Conservation (phyloP, 305 asterid species). For the Ilex paraguariensis region DNA sequence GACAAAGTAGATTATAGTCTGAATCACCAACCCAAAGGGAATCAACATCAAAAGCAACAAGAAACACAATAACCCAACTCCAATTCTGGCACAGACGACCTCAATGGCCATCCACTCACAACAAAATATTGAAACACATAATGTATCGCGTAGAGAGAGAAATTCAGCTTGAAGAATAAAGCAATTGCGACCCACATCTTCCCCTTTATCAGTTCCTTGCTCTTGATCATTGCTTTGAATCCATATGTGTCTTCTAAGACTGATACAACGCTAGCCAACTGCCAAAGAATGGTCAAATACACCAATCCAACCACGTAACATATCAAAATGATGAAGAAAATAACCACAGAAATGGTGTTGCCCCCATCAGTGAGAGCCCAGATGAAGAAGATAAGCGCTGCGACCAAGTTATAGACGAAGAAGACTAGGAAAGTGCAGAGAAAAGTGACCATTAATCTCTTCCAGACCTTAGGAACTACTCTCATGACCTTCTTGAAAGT, state of each 20-base stretch:
- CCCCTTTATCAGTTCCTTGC: constrained; percentile 41
- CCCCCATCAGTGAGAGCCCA: not conserved
- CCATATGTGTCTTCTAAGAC: constrained; percentile 52
- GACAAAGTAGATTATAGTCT: constrained; percentile 41
- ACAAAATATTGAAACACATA: constrained; percentile 20
- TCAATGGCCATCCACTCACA: constrained; percentile 14
- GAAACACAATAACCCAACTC: constrained; percentile 17
- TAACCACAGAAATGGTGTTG: not conserved
- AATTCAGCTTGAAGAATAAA: constrained; percentile 25
- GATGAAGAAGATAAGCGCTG: constrained; percentile 12
- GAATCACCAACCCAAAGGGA: constrained; percentile 30
- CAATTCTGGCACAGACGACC: constrained; percentile 18
- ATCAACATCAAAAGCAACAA: constrained; percentile 23
- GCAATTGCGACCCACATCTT: constrained; percentile 28
- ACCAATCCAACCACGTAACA: constrained; percentile 25
- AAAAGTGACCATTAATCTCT: constrained; percentile 43
- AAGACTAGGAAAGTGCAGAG: constrained; percentile 33
- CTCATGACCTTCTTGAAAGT: constrained; percentile 32
- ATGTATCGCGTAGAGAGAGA: constrained; percentile 22
- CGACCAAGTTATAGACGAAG: constrained; percentile 28
- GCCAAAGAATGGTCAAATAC: constrained; percentile 40
- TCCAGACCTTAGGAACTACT: constrained; percentile 56
- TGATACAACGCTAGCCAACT: constrained; percentile 44
- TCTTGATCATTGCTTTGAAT: constrained; percentile 39
- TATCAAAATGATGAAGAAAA: not conserved